phyloP scores from a whole-genome alignment of 495 filamentous ascomycete genomes.

The Podospora sp. region DNA sequence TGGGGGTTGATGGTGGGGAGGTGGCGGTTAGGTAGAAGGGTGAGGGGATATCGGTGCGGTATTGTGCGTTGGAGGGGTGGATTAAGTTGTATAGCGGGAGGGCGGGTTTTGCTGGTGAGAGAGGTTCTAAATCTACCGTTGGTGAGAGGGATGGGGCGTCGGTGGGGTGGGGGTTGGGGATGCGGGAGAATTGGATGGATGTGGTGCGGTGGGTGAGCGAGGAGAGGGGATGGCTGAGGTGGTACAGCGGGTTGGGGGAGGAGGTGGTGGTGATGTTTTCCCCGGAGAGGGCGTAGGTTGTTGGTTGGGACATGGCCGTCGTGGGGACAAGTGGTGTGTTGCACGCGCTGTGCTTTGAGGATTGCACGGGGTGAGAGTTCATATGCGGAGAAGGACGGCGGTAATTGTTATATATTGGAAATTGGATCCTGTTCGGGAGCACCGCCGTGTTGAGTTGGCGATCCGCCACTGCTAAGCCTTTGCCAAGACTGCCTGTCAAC shows the following conservation, averaged over 20 bases:
- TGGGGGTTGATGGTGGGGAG: neutral
- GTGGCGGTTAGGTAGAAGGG: neutral
- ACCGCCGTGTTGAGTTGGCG: neutral
- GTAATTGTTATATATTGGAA: neutral
- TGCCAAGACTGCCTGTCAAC: neutral
- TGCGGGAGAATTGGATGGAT: neutral
- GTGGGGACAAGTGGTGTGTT: no score
- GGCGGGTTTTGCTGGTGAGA: neutral
- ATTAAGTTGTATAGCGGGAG: neutral
- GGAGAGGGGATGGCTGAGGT: neutral
- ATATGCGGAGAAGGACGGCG: no score
- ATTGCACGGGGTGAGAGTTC: no score
- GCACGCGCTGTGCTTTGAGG: no score
- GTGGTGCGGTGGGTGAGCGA: neutral
- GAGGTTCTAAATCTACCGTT: no score
- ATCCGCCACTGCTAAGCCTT: neutral
- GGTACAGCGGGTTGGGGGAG: neutral
- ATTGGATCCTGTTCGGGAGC: neutral
- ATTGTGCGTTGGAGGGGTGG: neutral
- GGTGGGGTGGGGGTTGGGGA: neutral
- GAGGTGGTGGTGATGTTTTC: neutral
- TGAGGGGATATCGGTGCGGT: neutral
- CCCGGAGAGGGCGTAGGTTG: neutral
- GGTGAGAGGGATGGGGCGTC: neutral
- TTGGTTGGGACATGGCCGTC: neutral